Conservation (phyloP, 495 filamentous ascomycete genomes). For the Delitschia confertaspora region DNA sequence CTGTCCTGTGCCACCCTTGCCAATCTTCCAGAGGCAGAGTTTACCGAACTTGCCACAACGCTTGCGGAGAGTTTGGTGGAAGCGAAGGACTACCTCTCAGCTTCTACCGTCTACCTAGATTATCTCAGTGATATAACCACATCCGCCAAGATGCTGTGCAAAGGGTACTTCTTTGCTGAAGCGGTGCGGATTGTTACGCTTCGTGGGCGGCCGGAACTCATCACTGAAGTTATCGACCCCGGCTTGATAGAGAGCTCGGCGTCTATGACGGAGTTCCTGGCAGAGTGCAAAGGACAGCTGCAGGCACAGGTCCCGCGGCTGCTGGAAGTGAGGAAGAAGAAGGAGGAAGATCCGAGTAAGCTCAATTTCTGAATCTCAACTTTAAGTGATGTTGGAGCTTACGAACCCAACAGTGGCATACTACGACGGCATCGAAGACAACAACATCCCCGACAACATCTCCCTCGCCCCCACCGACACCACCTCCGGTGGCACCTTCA, state of each 20-base stretch:
- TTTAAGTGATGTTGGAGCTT: not conserved
- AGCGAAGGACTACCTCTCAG: constrained; percentile 68
- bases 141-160: constrained; percentile 66
- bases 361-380: constrained; percentile 40
- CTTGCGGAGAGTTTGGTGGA: constrained; percentile 69
- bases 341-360: constrained; percentile 61
- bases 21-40: constrained; percentile 46
- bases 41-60: constrained; percentile 53
- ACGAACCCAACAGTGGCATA: constrained; percentile 34
- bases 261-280: constrained; percentile 73
- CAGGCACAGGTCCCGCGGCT: constrained; percentile 77
- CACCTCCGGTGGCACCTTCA: constrained; percentile 68
- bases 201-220: constrained; percentile 39
- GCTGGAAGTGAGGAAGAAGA: constrained; percentile 67
- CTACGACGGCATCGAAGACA: constrained; percentile 42
- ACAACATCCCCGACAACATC: constrained; percentile 80
- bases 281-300: constrained; percentile 82
- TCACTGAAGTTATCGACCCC: constrained; percentile 57
- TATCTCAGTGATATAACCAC: constrained; percentile 61
- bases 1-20: constrained; percentile 66
- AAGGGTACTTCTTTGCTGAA: constrained; percentile 73
- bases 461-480: constrained; percentile 80
- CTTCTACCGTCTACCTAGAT: constrained; percentile 71
- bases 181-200: constrained; percentile 62
- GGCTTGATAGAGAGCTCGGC: constrained; percentile 71